Percentiles rank a stretch among this genome's conserved stretches.
These are phyloP conservation scores for Salix purpurea DNA, from an alignment of 345 rosid genomes.

Conservation along the genomic window DNA sequence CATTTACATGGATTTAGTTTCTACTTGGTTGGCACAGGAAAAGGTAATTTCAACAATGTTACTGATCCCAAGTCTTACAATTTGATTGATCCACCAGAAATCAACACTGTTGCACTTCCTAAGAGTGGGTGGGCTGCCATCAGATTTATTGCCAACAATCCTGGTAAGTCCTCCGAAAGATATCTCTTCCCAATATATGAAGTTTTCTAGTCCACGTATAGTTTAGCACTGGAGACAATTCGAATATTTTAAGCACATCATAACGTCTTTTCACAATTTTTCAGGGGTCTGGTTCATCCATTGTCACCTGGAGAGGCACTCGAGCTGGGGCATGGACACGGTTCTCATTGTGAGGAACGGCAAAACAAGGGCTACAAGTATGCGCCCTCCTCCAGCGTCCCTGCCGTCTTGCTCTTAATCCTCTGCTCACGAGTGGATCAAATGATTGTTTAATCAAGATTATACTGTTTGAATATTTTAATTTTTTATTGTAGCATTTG, in stretches of 20 bases:
- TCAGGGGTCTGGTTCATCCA: slow-evolving; percentile 21
- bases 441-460: too few relatives aligned
- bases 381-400: slow-evolving; percentile 2
- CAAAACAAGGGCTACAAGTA: neutral
- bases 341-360: slow-evolving; percentile 17
- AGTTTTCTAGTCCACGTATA: neutral
- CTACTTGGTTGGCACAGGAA: slow-evolving; percentile 38
- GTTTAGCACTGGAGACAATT: neutral
- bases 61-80: slow-evolving; percentile 28
- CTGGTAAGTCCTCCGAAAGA: neutral
- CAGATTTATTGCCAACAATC: slow-evolving; percentile 10
- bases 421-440: too few relatives aligned
- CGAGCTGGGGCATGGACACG: slow-evolving; percentile 19
- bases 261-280: neutral
- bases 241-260: too few relatives aligned
- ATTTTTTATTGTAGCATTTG: too few relatives aligned
- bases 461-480: too few relatives aligned
- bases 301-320: slow-evolving; percentile 14
- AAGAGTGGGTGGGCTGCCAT: slow-evolving; percentile 20
- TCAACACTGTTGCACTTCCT: slow-evolving; percentile 26
- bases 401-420: slow-evolving; percentile 32
- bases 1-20: slow-evolving; percentile 45
- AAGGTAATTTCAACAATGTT: slow-evolving; percentile 29
- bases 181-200: too few relatives aligned
- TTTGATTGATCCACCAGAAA: slow-evolving; percentile 33